These are phyloP conservation scores for Citropsis articulata DNA, from an alignment of 345 rosid species.

Conservation along the genomic window DNA sequence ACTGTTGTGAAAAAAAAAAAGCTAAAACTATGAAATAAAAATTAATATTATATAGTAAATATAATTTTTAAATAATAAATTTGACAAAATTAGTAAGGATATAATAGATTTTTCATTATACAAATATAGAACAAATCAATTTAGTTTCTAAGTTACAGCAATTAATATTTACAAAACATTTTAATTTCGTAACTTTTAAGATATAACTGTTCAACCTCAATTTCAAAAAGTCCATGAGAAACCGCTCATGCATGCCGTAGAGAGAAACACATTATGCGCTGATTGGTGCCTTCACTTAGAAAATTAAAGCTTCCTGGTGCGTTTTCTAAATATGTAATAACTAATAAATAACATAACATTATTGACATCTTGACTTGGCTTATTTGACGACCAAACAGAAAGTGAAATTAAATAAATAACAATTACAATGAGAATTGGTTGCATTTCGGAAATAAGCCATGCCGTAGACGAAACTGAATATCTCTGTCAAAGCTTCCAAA, in stretches of 20 bases:
- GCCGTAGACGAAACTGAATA: background rate
- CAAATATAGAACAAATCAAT: no score
- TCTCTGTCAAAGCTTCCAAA: background rate
- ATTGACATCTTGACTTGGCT: no score
- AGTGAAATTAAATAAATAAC: background rate
- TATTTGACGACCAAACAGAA: background rate
- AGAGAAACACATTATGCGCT: background rate
- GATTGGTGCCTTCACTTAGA: background rate
- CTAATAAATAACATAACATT: background rate
- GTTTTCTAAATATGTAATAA: background rate
- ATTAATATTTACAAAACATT: no score
- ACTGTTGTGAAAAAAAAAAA: no score
- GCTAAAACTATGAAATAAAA: no score
- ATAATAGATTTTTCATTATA: no score
- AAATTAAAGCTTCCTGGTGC: background rate
- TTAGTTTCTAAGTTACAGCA: no score
- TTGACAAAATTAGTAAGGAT: no score
- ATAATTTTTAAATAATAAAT: no score
- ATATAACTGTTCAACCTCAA: no score
- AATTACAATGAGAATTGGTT: slow-evolving; percentile 11
- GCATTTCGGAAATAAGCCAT: slow-evolving; percentile 20
- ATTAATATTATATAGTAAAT: no score
- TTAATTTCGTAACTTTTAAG: no score
- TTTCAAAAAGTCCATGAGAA: background rate
- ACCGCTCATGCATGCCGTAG: background rate